A percentile compares a stretch with the other conserved stretches of the same genome.
These are phyloP conservation scores for Penicillium sp. DNA, from an alignment of 2,329 filamentous ascomycete species.

Conservation along the genomic window DNA sequence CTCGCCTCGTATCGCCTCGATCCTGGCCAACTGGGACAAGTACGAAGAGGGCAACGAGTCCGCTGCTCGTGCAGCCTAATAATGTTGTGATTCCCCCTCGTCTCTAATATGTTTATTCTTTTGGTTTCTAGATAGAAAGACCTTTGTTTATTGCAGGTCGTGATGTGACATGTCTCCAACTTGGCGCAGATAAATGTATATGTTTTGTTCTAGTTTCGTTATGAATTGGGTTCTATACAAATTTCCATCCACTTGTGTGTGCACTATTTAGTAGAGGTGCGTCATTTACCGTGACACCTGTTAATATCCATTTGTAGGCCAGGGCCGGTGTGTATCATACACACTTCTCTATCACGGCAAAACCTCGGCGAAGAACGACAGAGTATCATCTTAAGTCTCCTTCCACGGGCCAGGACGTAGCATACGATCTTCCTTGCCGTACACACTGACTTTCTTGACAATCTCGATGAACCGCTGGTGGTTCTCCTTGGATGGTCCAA, in stretches of 20 bases:
- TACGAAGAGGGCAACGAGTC: slow-evolving; percentile 51
- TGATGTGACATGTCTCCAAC: slow-evolving; percentile 26
- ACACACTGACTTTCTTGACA: slow-evolving; percentile 45
- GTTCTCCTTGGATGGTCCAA: slow-evolving; percentile 43
- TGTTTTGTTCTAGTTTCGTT: slow-evolving; percentile 13
- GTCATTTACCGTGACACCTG: not conserved
- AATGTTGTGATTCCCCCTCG: slow-evolving; percentile 20
- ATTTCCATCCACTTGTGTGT: not conserved
- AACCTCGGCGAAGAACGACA: not conserved
- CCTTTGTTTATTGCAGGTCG: slow-evolving; percentile 16
- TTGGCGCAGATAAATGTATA: slow-evolving; percentile 24
- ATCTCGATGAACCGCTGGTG: slow-evolving; percentile 44
- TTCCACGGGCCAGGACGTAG: slow-evolving; percentile 40
- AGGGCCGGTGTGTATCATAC: not conserved
- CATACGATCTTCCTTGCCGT: slow-evolving; percentile 43
- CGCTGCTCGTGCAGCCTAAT: slow-evolving; percentile 19
- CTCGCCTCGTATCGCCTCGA: slow-evolving; percentile 55
- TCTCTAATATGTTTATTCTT: slow-evolving; percentile 14
- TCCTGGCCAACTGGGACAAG: slow-evolving; percentile 80
- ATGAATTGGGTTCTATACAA: slow-evolving; percentile 6
- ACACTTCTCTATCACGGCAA: not conserved
- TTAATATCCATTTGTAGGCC: not conserved
- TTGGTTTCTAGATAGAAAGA: slow-evolving; percentile 20
- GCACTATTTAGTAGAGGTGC: not conserved
- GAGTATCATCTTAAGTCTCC: slow-evolving; percentile 16